Evolutionary conservation across 306 rosid genomes (phyloP).

Genomic region (Acmispon strigosus): DNA sequence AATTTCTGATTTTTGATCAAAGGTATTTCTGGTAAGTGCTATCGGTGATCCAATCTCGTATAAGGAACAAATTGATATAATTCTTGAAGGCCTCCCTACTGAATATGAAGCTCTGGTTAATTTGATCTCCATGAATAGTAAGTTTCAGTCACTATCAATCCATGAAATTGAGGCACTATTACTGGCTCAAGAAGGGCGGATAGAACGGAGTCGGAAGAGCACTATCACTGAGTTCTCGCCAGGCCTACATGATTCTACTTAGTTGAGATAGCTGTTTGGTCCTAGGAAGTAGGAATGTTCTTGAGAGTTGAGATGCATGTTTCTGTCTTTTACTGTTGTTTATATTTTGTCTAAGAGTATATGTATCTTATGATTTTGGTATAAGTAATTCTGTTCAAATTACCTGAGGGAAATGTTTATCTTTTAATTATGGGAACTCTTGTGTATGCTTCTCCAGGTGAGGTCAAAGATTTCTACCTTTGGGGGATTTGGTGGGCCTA

Average conservation of each 20-base stretch:
- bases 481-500: constrained; percentile 88
- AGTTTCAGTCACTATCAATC: no score
- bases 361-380: neutral
- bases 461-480: constrained; percentile 81
- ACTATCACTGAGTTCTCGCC: no score
- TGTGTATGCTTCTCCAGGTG: constrained; percentile 40
- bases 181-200: no score
- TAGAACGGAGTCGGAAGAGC: no score
- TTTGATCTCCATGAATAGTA: no score
- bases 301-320: neutral
- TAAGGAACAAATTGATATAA: no score
- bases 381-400: neutral
- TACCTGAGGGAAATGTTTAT: neutral
- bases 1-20: no score
- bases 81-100: no score
- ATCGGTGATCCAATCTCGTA: no score
- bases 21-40: no score
- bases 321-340: neutral
- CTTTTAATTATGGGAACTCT: constrained; percentile 11
- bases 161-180: no score
- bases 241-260: neutral
- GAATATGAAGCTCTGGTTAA: no score
- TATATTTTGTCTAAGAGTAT: neutral
- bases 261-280: neutral
- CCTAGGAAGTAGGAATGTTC: neutral